Conservation (phyloP, 1,284 basidiomycete genomes). For the Sanghuangporus baumii region DNA sequence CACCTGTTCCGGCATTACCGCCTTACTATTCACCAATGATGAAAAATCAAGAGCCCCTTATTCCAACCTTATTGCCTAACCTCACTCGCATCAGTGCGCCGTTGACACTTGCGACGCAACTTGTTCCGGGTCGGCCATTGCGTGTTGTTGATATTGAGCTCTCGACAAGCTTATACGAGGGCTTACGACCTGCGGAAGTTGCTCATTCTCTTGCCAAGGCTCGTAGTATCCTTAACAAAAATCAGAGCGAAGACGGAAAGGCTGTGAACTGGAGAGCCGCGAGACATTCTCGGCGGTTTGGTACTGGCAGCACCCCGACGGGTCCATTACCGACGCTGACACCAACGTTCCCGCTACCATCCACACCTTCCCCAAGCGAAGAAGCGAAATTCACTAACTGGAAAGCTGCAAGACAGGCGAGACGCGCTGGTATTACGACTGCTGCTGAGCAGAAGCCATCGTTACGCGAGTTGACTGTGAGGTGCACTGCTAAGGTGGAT, state of each 20-base stretch:
- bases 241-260: neutral
- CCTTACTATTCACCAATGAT: neutral
- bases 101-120: slow-evolving; percentile 12
- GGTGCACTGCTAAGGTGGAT: slow-evolving; percentile 16
- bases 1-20: slow-evolving; percentile 12
- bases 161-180: slow-evolving; percentile 14
- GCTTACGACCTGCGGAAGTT: slow-evolving; percentile 10
- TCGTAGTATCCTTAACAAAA: neutral
- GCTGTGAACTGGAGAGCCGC: neutral
- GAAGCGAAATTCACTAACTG: neutral
- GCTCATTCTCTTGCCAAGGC: slow-evolving; percentile 5
- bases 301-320: neutral
- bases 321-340: neutral
- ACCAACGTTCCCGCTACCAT: neutral
- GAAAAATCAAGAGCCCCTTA: neutral
- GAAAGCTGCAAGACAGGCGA: slow-evolving; percentile 7
- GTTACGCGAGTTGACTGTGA: slow-evolving; percentile 7
- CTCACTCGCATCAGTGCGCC: slow-evolving; percentile 10
- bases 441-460: neutral
- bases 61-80: neutral
- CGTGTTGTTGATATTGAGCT: slow-evolving; percentile 11
- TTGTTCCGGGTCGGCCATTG: slow-evolving; percentile 14
- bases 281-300: neutral
- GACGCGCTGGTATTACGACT: neutral
- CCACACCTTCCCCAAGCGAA: neutral